Evolutionary conservation across 352 stramenopile species (phyloP), one percentile per base, ranked within the genome.

Genomic region (Phytophthora lateralis): DNA sequence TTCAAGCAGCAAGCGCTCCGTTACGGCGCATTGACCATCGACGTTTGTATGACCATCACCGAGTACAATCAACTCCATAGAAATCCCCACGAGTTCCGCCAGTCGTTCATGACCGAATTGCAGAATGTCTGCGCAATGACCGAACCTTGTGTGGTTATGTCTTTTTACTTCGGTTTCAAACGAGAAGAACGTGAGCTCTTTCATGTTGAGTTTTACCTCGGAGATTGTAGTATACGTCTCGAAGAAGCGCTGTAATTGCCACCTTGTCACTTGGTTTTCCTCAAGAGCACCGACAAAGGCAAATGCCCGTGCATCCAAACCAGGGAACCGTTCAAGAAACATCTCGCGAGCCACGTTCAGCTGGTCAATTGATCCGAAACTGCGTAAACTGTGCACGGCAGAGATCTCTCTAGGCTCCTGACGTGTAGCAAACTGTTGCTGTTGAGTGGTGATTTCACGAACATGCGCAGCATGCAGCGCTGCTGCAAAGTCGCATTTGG

Each of bases 221-320:
- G 77, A 76, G 12, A 90, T 71, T 4, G 80, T 91, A 17, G 48
- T 65, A 55, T 85, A 56, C 4, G 51, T 30, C 3, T 73, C 53
- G 30, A 95, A 89, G 48, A 95, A 93, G 11, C 60, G 66, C n/a
- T 83, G 56, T 2, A 95, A 69, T 39, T 93, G 83, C 69, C 78
- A 89, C 24, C 45, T 75, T 10, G 80, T 87, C 45, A 93, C 71
- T 45, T 65, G 53, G 1, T 66, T 67, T 21, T 78, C 70, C 2
- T 76, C 71, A 0, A 95, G 27, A 20, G 78, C 61, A 2, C 58
- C 60, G 0, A 80, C 74, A 55, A 95, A 93, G 14, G 71, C 55
- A 37, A 83, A 52, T 1, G 85, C 83, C 21, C 84, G 82, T 3
- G 77, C 71, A 37, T 91, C 80, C 12, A 90, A 59, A 0, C 78